Conservation (phyloP, 2,329 filamentous ascomycete genomes). For the Sporothrix pseudoabietina region DNA sequence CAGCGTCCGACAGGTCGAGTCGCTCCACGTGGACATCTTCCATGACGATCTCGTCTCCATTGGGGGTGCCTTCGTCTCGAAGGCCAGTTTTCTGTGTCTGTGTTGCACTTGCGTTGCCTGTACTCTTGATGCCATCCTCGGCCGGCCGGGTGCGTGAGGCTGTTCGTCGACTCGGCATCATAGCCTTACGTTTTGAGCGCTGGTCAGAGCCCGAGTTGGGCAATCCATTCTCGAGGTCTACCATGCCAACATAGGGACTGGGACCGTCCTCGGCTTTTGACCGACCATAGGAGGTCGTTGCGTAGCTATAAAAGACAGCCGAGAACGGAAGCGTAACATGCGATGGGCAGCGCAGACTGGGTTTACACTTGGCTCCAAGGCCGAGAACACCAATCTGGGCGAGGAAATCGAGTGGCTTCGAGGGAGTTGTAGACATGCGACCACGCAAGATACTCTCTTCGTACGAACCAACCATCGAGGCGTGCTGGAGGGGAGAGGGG, state of each 20-base stretch:
- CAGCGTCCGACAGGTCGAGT: slow-evolving; percentile 30
- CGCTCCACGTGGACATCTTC: slow-evolving; percentile 27
- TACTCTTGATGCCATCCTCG: background rate
- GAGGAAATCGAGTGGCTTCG: slow-evolving; percentile 86
- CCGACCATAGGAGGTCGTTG: slow-evolving; percentile 63
- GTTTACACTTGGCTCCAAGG: slow-evolving; percentile 77
- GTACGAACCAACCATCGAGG: slow-evolving; percentile 96
- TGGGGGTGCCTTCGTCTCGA: background rate
- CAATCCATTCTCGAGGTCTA: slow-evolving; percentile 85
- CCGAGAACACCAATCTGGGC: slow-evolving; percentile 95
- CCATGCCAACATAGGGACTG: slow-evolving; percentile 91
- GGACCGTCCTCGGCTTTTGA: slow-evolving; percentile 78
- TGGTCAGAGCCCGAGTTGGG: slow-evolving; percentile 54
- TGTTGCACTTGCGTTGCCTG: background rate
- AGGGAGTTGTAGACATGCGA: slow-evolving; percentile 95
- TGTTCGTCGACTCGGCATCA: slow-evolving; percentile 47
- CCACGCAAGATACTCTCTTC: slow-evolving; percentile 95
- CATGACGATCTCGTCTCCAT: slow-evolving; percentile 32
- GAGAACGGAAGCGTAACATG: slow-evolving; percentile 91
- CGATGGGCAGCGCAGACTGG: slow-evolving; percentile 79
- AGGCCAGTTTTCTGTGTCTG: background rate
- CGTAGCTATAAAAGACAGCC: slow-evolving; percentile 94
- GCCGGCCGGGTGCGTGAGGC: slow-evolving; percentile 12
- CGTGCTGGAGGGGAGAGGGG: slow-evolving; percentile 76
- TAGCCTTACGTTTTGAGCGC: slow-evolving; percentile 50